A percentile compares a stretch with the other conserved stretches of the same genome.
Evolutionary conservation across 345 rosid genomes (phyloP).

Genomic region (Boechera stricta): DNA sequence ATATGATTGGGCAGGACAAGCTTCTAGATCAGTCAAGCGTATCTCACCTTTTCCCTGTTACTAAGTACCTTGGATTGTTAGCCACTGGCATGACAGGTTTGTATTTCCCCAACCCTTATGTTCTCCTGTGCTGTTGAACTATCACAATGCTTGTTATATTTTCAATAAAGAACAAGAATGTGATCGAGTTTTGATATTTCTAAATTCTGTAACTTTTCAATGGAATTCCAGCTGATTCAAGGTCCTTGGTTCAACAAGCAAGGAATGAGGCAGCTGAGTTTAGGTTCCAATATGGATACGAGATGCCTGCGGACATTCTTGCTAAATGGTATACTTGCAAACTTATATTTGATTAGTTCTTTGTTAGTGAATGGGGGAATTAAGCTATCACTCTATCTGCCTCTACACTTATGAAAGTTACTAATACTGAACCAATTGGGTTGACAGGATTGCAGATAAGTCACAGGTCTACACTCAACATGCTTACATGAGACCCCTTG

Average conservation of each 20-base stretch:
- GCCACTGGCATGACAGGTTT: conserved; percentile 98
- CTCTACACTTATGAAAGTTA: background rate
- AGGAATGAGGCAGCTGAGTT: conserved; percentile 99
- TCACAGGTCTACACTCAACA: conserved; percentile 98
- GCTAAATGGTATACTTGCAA: conserved; percentile 58
- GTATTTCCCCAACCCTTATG: background rate
- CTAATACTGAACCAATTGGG: conserved; percentile 11
- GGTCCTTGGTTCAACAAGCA: conserved; percentile 97
- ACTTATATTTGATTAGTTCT: background rate
- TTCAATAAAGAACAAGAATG: too few species aligned
- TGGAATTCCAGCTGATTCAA: conserved; percentile 84
- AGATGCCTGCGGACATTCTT: conserved; percentile 95
- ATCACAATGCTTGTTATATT: background rate
- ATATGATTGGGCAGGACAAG: conserved; percentile 70
- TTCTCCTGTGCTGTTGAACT: background rate
- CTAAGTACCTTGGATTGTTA: conserved; percentile 87
- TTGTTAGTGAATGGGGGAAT: background rate
- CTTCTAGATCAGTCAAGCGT: conserved; percentile 97
- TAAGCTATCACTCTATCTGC: conserved; percentile 1
- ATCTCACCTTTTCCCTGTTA: conserved; percentile 86
- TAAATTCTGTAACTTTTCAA: background rate
- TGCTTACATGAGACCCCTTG: conserved; percentile 99
- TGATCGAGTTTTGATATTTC: background rate
- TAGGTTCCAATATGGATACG: conserved; percentile 92
- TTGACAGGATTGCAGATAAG: conserved; percentile 90